Conservation (phyloP, 2,329 filamentous ascomycete species). For the Ophiostoma sp. region DNA sequence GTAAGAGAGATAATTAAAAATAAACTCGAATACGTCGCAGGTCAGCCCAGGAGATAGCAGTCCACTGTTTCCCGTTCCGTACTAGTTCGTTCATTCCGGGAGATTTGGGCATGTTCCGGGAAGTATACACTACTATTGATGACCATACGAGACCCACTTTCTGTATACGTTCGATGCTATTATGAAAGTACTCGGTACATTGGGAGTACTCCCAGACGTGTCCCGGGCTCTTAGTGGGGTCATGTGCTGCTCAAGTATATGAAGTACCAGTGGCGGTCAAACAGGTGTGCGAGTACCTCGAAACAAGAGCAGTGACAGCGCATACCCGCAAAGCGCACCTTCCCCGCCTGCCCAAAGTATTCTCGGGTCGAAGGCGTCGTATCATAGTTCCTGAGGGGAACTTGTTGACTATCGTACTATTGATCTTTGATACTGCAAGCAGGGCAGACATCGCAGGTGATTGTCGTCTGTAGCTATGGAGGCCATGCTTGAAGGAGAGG, state of each 20-base stretch:
- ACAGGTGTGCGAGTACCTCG: slow-evolving; percentile 4
- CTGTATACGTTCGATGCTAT: background rate
- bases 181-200: background rate
- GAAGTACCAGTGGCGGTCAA: slow-evolving; percentile 7
- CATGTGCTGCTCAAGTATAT: background rate
- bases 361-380: slow-evolving; percentile 18
- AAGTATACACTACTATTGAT: slow-evolving; percentile 23
- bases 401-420: background rate
- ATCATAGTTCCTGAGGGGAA: background rate
- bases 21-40: slow-evolving; percentile 11
- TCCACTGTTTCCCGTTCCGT: slow-evolving; percentile 21
- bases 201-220: background rate
- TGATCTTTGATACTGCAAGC: too few relatives aligned
- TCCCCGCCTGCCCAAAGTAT: slow-evolving; percentile 21
- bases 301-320: slow-evolving; percentile 6
- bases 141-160: background rate
- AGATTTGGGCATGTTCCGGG: slow-evolving; percentile 26
- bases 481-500: too few relatives aligned
- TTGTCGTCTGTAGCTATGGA: too few relatives aligned
- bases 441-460: too few relatives aligned
- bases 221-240: slow-evolving; percentile 12
- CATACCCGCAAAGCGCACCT: slow-evolving; percentile 7
- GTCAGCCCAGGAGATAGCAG: slow-evolving; percentile 21
- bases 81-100: slow-evolving; percentile 27
- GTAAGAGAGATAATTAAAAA: slow-evolving; percentile 6